Percentiles rank a stretch among this genome's conserved stretches.
Evolutionary conservation across 139 green algal species (phyloP).

Genomic region (Astrephomene gubernaculifera): DNA sequence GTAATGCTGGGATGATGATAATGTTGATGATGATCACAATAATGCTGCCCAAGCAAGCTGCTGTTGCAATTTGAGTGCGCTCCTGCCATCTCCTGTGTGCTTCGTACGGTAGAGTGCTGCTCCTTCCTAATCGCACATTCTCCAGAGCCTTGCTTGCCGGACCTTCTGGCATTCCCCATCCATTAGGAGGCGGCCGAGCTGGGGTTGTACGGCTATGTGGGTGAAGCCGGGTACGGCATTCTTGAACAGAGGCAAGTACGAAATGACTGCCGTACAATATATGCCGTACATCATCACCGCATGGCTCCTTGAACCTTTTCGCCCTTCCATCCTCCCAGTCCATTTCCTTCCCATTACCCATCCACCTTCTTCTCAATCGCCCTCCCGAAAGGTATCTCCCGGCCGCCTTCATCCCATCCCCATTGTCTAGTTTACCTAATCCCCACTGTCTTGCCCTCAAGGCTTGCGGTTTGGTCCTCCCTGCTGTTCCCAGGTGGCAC

Average conservation of each 20-base stretch:
- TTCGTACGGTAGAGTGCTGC: no score
- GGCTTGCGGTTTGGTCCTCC: not conserved
- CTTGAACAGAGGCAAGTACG: conserved; percentile 67
- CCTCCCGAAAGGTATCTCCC: not conserved
- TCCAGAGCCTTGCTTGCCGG: no score
- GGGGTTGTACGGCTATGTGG: conserved; percentile 58
- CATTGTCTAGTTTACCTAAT: not conserved
- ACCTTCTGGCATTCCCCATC: not conserved
- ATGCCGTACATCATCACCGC: not conserved
- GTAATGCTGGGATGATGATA: no score
- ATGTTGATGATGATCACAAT: no score
- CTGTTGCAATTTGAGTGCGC: no score
- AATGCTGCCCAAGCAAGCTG: no score
- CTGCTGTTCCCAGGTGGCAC: conserved; percentile 49
- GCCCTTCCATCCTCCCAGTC: no score
- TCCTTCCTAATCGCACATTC: no score
- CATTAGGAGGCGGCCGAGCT: conserved; percentile 57
- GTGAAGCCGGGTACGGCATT: conserved; percentile 70
- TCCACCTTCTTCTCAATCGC: no score
- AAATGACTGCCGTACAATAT: not conserved
- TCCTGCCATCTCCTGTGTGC: no score
- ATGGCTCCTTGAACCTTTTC: no score
- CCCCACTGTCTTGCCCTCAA: not conserved
- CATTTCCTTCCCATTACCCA: no score
- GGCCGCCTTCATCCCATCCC: not conserved